Evolutionary conservation across 192 early-diverging fungal genomes (phyloP).

Genomic region (Geosiphon pyriformis): DNA sequence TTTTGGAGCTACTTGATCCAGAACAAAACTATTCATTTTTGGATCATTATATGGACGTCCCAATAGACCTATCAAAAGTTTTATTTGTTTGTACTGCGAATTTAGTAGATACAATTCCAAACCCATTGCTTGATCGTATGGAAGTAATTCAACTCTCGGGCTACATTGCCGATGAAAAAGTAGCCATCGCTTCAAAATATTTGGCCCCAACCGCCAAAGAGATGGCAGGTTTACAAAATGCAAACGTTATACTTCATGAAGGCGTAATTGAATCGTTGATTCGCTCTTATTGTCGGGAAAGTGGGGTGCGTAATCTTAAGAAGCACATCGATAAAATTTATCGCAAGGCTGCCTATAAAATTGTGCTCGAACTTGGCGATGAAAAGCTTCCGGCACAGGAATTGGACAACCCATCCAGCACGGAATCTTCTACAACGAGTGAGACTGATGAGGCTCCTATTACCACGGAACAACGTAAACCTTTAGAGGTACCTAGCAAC

Average conservation of each 20-base stretch:
- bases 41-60: constrained; percentile 99
- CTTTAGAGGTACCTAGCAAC: constrained; percentile 43
- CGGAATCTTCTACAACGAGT: constrained; percentile 6
- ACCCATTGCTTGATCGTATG: constrained; percentile 98
- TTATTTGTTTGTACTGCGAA: constrained; percentile 99
- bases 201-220: constrained; percentile 79
- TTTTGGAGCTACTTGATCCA: constrained; percentile 94
- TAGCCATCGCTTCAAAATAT: constrained; percentile 93
- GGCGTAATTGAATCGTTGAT: constrained; percentile 83
- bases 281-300: constrained; percentile 91
- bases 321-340: constrained; percentile 99
- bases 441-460: constrained; percentile 22
- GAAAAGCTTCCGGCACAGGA: constrained; percentile 24
- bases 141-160: constrained; percentile 94
- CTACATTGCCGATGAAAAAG: constrained; percentile 82
- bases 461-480: constrained; percentile 34
- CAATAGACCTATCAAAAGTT: constrained; percentile 95
- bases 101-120: constrained; percentile 94
- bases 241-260: constrained; percentile 63
- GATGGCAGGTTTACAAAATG: constrained; percentile 71
- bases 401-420: constrained; percentile 4
- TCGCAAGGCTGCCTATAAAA: constrained; percentile 90
- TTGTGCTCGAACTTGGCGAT: constrained; percentile 60
- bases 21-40: constrained; percentile 97
- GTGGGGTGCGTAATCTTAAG: constrained; percentile 95